Evolutionary conservation across 1,284 basidiomycete genomes (phyloP), one percentile per base, ranked within the genome.

Genomic region (Rhodotorula mucilaginosa): DNA sequence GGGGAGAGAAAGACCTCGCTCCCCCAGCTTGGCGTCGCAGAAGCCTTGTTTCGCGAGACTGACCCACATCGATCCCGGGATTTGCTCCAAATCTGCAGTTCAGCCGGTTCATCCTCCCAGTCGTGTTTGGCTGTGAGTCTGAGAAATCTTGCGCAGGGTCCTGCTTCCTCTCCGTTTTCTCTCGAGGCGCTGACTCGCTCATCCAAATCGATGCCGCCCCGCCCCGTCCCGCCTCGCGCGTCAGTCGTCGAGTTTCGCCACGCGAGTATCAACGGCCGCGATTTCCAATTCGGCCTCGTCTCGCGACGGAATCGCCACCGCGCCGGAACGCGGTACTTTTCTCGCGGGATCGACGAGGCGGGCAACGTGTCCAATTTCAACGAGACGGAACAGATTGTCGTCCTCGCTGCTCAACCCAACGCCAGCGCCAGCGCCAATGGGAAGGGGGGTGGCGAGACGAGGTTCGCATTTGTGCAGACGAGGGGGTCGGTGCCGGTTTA

Each of bases 271-370:
- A 90, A 93, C 79, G 88, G 89, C 34, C 88, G 88, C 72, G 87
- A 90, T 72, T 86, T 99, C 79, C 88, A 92, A 57, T 86, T 98
- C 77, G 90, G 88, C 76, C 88, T 99, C 76, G 90, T 99, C 76
- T 93, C 93, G 75, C 89, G 97, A 56, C 90, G 96, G 68, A 96
- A 93, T 39, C 90, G 97, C 51, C 91, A 90, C 84, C 89, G 96
- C 65, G 92, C 95, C 44, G 97, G 97, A 1, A 98, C 97, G 5
- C 91, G 97, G 61, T 99, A 97, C 85, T 98, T 99, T 83, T 88
- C 93, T 31, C 89, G 97, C 67, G 97, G 97, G 21, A 87, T 99
- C 77, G 93, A 99, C 80, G 83, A 87, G 48, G 65, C 82, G 7
- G 86, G 86, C 60, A 80, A 86, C 76, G 82, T 83, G 2, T 80